Evolutionary conservation across 139 green algal species (phyloP), one percentile per base, ranked within the genome.

Genomic region (Micractinium conductrix): DNA sequence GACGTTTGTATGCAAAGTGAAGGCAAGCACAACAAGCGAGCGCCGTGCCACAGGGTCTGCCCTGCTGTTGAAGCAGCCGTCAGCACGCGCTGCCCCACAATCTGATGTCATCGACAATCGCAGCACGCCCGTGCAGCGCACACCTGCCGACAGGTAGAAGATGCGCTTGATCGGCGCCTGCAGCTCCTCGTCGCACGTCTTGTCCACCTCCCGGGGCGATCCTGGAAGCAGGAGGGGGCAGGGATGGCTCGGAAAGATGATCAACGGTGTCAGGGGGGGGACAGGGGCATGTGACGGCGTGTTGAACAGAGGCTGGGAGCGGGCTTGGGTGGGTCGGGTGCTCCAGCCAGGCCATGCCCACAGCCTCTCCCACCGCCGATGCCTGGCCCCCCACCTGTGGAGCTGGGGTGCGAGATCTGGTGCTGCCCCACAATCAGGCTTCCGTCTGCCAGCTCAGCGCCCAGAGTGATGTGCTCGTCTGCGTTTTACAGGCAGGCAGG

Each of bases 391-490:
- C 7, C 79, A 86, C 53, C 74, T 40, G 86, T 43, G 30, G 81
- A 33, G 37, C 33, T 62, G 1, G 97, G 97, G 91, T 99, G 97
- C 42, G 92, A 97, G 83, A 99, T 99, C 60, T 95, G 87, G 82
- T 99, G 98, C 89, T 99, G 97, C 0, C 97, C 97, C 22, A 93
- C 80, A 43, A 99, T 92, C 79, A 98, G 90, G 17, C 87, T 93
- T 44, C 95, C 97, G 68, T 99, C 94, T 79, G 92, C 89, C 79
- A 99, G 92, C 91, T 99, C 92, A 35, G 97, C 97, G 28, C 95
- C 97, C 63, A 99, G 91, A 17, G 91, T 98, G 76, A 99, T 95
- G 74, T 94, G 91, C 83, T 98, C 95, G 88, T 98, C 97, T 12
- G 70, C 70, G 28, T n/a, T n/a, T n/a, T n/a, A n/a, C n/a, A n/a